These are phyloP conservation scores for Acer negundo DNA, from an alignment of 345 rosid species.

Conservation along the genomic window DNA sequence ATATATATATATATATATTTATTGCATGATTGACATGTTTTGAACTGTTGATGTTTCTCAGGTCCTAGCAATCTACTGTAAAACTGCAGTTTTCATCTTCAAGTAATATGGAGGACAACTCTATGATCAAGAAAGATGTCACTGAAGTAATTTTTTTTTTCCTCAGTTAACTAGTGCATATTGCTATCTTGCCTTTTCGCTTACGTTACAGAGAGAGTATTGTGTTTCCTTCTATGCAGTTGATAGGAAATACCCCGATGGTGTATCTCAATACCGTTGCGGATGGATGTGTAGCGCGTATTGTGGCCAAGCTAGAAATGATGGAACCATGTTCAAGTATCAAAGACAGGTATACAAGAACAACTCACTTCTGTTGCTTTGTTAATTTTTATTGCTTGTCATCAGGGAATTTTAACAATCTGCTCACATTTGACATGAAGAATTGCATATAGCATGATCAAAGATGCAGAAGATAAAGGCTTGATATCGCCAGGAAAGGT, in stretches of 20 bases:
- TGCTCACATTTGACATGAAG: slow-evolving; percentile 16
- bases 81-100: too few species aligned
- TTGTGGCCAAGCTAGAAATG: slow-evolving; percentile 72
- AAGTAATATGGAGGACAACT: slow-evolving; percentile 33
- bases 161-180: background rate
- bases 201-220: background rate
- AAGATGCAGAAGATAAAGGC: slow-evolving; percentile 74
- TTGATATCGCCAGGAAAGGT: slow-evolving; percentile 69
- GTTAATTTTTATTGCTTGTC: background rate
- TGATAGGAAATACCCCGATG: slow-evolving; percentile 67
- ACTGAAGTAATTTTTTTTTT: slow-evolving; percentile 44
- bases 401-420: background rate
- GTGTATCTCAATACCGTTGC: slow-evolving; percentile 59
- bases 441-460: slow-evolving; percentile 61
- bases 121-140: slow-evolving; percentile 54
- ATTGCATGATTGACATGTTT: too few species aligned
- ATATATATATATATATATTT: too few species aligned
- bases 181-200: background rate
- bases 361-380: slow-evolving; percentile 1
- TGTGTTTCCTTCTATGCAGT: slow-evolving; percentile 30
- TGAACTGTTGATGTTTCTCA: too few species aligned
- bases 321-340: slow-evolving; percentile 56
- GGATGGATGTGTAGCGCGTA: slow-evolving; percentile 62
- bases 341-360: slow-evolving; percentile 47
- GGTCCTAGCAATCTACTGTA: too few species aligned